Conservation (phyloP, 2,329 filamentous ascomycete genomes). For the Thelonectria blattea region DNA sequence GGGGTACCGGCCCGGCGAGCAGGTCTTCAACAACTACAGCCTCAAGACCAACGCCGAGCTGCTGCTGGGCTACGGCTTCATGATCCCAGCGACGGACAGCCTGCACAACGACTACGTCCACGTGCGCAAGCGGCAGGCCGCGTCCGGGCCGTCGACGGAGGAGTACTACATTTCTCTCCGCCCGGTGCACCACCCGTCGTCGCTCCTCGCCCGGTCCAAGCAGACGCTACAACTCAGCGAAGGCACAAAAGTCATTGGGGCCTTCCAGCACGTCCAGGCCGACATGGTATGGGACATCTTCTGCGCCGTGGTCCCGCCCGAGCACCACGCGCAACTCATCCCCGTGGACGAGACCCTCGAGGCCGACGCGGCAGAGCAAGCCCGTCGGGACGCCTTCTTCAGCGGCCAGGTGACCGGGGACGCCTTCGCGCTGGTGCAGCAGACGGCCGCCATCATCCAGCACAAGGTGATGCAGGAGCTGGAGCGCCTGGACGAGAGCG, state of each 20-base stretch:
- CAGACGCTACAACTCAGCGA: slow-evolving; percentile 43
- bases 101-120: slow-evolving; percentile 68
- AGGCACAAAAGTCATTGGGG: slow-evolving; percentile 40
- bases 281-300: slow-evolving; percentile 59
- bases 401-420: slow-evolving; percentile 39
- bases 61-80: slow-evolving; percentile 68
- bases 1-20: slow-evolving; percentile 56
- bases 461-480: slow-evolving; percentile 52
- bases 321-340: slow-evolving; percentile 39
- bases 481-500: slow-evolving; percentile 53
- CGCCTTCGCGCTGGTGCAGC: slow-evolving; percentile 40
- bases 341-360: slow-evolving; percentile 25
- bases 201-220: slow-evolving; percentile 52
- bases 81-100: slow-evolving; percentile 52
- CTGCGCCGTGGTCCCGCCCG: slow-evolving; percentile 45
- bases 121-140: slow-evolving; percentile 52
- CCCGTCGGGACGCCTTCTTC: slow-evolving; percentile 39
- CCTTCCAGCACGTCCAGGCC: slow-evolving; percentile 59
- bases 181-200: slow-evolving; percentile 54
- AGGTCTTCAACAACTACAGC: slow-evolving; percentile 76
- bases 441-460: slow-evolving; percentile 49
- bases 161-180: slow-evolving; percentile 62
- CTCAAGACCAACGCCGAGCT: slow-evolving; percentile 76
- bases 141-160: slow-evolving; percentile 32
- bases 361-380: slow-evolving; percentile 38